Evolutionary conservation across 2,329 filamentous ascomycete species (phyloP), one percentile per base, ranked within the genome.

Genomic region (Trichoderma sp.): DNA sequence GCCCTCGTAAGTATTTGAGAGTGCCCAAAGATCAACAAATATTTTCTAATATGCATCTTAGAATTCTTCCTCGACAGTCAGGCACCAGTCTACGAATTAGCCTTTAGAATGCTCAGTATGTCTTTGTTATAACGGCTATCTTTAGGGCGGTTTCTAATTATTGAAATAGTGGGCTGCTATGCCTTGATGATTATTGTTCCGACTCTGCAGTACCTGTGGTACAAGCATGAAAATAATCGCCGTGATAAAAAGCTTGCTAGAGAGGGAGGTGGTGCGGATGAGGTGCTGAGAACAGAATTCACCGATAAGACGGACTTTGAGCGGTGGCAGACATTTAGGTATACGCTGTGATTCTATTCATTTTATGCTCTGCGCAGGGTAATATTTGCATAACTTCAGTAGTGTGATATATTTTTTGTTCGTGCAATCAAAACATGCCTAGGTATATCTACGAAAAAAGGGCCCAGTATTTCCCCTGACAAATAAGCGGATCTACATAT

Each of bases 301-400:
- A 60, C 35, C 27, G 57, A 60, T 19, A 60, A 60, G 35, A 60
- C 57, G 19, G 57, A 60, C 21, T 60, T 60, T 29, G 57, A 60
- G 57, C 57, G 57, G 57, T 60, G 57, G 57, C 57, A 60, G 57
- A 60, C 57, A 29, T 60, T 60, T 6, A 60, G 57, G 35, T 60
- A 60, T 5, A 60, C 57, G 5, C 7, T 60, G 14, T 60, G 43
- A 60, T 37, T 5, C 1, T 43, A 16, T 6, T 4, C 6, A 8
- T n/a, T n/a, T 43, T 7, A n/a, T 43, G 40, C 5, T 19, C 40
- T 16, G 7, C 6, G 0, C 7, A 6, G 40, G 40, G 16, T 1
- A 19, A 43, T 19, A 19, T 43, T 19, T 19, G 16, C 4, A 19
- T 8, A 2, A 19, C 7, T 43, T n/a, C 3, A 43, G 19, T 7